Evolutionary conservation across 2,329 filamentous ascomycete genomes (phyloP), one percentile per base, ranked within the genome.

Genomic region (Juglanconis juglandina): DNA sequence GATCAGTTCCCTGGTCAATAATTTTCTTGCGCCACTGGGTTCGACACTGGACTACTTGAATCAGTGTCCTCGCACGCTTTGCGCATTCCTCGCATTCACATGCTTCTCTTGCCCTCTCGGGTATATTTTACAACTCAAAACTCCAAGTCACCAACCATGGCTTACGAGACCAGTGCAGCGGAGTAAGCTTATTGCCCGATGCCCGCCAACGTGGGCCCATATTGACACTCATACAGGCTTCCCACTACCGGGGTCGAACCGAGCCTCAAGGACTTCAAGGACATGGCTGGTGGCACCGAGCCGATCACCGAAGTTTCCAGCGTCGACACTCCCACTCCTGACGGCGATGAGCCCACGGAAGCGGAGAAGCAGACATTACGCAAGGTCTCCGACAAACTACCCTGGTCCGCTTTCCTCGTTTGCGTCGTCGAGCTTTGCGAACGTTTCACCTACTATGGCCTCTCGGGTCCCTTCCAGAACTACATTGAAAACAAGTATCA

Each of bases 391-490:
- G 62, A 61, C 57, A 61, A 52, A 35, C 55, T 64, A 35, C 60
- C 62, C 2, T 64, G 62, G 62, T 59, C 62, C 8, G 62, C 59
- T 42, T 64, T 62, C 53, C 56, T 64, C 30, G 55, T 64, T 35
- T 64, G 62, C 42, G 34, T 62, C 6, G 51, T 64, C 42, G 62
- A 64, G 53, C 59, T 55, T 4, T 61, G 59, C 50, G 60, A 64
- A 13, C 60, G 60, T 4, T 61, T 61, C 10, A 62, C 62, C 24
- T 64, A 64, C 39, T 64, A 64, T 9, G 62, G 62, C 17, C 59
- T 64, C 48, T 59, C 62, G 1, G 62, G 62, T 11, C 59, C 60
- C 5, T 64, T 64, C n/a, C 56, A 34, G 37, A 39, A 39, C 11
- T 39, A 39, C 11, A 39, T 39, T 39, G 8, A 39, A 44, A 62